phyloP scores from a whole-genome alignment of 2,329 filamentous ascomycete species.

The Fusarium continuum region DNA sequence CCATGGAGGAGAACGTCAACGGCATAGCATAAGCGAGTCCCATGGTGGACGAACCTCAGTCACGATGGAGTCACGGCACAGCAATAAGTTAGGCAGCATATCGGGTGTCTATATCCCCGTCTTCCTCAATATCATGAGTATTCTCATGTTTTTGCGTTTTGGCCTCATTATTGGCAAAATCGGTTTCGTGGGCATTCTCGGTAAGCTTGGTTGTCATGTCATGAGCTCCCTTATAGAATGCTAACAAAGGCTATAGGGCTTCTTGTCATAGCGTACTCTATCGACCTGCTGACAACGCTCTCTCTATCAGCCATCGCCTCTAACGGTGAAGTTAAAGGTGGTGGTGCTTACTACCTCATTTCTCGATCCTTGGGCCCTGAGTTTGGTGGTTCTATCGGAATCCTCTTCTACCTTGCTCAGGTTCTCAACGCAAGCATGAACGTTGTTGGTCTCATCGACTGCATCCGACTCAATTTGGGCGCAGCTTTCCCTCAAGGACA shows the following conservation, averaged over 20 bases:
- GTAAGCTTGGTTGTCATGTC: slow-evolving; percentile 54
- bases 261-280: slow-evolving; percentile 77
- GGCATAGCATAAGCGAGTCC: slow-evolving; percentile 5
- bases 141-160: slow-evolving; percentile 92
- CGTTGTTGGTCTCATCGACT: slow-evolving; percentile 85
- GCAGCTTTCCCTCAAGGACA: slow-evolving; percentile 72
- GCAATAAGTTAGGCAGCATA: slow-evolving; percentile 76
- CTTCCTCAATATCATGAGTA: slow-evolving; percentile 88
- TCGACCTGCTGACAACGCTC: slow-evolving; percentile 85
- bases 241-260: slow-evolving; percentile 60
- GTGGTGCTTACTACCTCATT: slow-evolving; percentile 89
- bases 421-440: slow-evolving; percentile 89
- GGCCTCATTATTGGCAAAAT: slow-evolving; percentile 84
- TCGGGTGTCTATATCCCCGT: slow-evolving; percentile 87
- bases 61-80: slow-evolving; percentile 51
- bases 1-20: slow-evolving; percentile 15
- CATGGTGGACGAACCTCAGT: slow-evolving; percentile 27
- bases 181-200: slow-evolving; percentile 81
- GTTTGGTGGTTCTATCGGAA: slow-evolving; percentile 87
- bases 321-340: slow-evolving; percentile 87
- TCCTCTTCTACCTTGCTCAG: slow-evolving; percentile 91
- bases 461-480: slow-evolving; percentile 79
- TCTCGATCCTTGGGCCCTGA: slow-evolving; percentile 86
- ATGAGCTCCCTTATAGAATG: not conserved
- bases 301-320: slow-evolving; percentile 90